Evolutionary conservation across 495 filamentous ascomycete genomes (phyloP), one percentile per base, ranked within the genome.

Genomic region (Neurospora sp.): DNA sequence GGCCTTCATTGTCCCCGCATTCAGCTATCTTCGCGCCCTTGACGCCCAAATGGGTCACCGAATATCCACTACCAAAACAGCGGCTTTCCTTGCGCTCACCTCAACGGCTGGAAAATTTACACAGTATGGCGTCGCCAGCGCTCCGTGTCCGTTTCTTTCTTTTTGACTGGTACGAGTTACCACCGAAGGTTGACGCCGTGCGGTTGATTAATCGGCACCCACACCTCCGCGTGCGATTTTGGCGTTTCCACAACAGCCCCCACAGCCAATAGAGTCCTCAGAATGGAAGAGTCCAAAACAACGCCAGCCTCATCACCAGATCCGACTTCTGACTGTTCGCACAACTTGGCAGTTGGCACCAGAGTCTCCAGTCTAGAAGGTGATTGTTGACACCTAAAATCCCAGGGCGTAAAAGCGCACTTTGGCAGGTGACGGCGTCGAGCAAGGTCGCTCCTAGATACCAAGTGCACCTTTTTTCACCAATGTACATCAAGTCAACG

Each of bases 31-130:
- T 66, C 31, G 53, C 53, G 53, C 27, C 53, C 53, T 61, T 61
- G 27, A 61, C 53, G 71, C 73, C 73, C 73, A 53, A 74, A 74
- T 46, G 73, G 73, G 73, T 44, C 73, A 74, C 73, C 73, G 73
- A 74, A 38, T 37, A 61, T 38, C 70, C 70, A 74, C 48, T 66
- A 66, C 53, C 53, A 66, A 66, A 66, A 66, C 53, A 66, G 53
- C 53, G 27, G 53, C 22, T 16, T 59, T 66, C 53, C 53, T 66
- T 66, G 53, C 53, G 27, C 31, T 66, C 27, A 66, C 53, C 53
- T 66, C 27, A 18, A 66, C 22, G 27, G 12, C 27, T 66, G 53
- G 53, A 66, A 66, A 66, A 66, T 18, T 9, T 66, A 27, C 10
- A 27, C 48, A 31, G 53, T 66, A 66, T 27, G 27, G 53, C 14